Conservation (phyloP, 1,284 basidiomycete species). For the Cryptococcus sp. region DNA sequence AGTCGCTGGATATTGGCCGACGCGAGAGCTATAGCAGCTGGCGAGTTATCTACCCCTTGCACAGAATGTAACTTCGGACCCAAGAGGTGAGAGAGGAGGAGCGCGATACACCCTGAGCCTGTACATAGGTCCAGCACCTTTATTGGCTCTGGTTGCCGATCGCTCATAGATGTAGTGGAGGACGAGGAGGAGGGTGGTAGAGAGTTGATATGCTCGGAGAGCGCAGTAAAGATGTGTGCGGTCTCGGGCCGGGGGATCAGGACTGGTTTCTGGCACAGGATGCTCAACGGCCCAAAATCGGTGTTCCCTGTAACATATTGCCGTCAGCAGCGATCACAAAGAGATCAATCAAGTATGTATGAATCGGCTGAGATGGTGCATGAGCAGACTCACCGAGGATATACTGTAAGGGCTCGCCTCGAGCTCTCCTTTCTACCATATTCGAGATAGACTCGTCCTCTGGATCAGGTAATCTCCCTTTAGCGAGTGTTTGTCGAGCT, state of each 20-base stretch:
- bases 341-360: background rate
- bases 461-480: constrained; percentile 12
- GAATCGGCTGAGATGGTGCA: background rate
- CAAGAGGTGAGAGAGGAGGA: constrained; percentile 67
- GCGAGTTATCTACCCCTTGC: constrained; percentile 69
- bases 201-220: constrained; percentile 25
- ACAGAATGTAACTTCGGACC: background rate
- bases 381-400: constrained; percentile 67
- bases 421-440: constrained; percentile 53
- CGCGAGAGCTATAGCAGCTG: constrained; percentile 69
- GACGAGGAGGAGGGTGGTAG: background rate
- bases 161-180: constrained; percentile 27
- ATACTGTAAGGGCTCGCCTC: constrained; percentile 84
- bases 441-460: constrained; percentile 23
- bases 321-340: background rate
- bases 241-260: constrained; percentile 93
- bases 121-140: constrained; percentile 81
- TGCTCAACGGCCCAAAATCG: constrained; percentile 79
- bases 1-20: constrained; percentile 63
- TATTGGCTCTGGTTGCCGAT: constrained; percentile 4
- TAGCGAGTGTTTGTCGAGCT: constrained; percentile 1
- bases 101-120: constrained; percentile 83
- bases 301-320: constrained; percentile 65
- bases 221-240: constrained; percentile 65
- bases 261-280: constrained; percentile 70